Base-by-base conservation (phyloP, 1,284 basidiomycete species). In the Phellinidium pouzarii region DNA sequence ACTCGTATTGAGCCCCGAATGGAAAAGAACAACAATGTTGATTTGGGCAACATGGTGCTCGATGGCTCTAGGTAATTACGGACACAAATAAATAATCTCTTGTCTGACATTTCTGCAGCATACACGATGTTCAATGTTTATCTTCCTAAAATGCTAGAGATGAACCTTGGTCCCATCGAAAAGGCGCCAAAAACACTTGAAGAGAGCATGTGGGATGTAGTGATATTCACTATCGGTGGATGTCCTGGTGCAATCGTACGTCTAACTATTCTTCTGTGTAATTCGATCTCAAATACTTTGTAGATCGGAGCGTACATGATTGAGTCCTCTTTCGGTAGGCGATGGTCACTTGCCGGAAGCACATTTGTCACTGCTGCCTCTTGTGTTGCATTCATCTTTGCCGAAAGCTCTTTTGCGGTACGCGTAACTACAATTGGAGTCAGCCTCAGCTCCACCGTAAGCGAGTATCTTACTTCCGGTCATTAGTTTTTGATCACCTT, bases 121-220 rank as follows among this genome's bases (percentile, higher is more conserved):
- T 94, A 84, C 64, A 97, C 91, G 5, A 95, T 95, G 84, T 98
- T 98, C 72, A 99, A 98, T 64, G 93, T 96, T 11, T 98, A 87
- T 67, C 76, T 97, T 19, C 95, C 95, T 0, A 93, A 93, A 62
- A 76, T 95, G 12, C 72, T 98, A 26, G 94, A 94, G 72, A 78
- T 75, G 59, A 63, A 72, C 17, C 55, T 56, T 3, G 65, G 60
- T 3, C 47, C 69, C 17, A 63, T 62, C 27, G 62, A 64, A 0
- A 64, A 62, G 9, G 60, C 61, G 4, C 67, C 75, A 19, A 78
- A 79, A 60, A 70, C 76, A 1, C 68, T 93, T 14, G 75, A 81
- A 57, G 77, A 80, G 45, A 88, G 80, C 41, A 64, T 94, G 46
- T 85, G 82, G 80, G 89, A 93, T 60, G 85, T 94, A 8, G 79